Base-by-base conservation (phyloP, 176 grass and related monocot genomes). In the Coix lacrymajobi region DNA sequence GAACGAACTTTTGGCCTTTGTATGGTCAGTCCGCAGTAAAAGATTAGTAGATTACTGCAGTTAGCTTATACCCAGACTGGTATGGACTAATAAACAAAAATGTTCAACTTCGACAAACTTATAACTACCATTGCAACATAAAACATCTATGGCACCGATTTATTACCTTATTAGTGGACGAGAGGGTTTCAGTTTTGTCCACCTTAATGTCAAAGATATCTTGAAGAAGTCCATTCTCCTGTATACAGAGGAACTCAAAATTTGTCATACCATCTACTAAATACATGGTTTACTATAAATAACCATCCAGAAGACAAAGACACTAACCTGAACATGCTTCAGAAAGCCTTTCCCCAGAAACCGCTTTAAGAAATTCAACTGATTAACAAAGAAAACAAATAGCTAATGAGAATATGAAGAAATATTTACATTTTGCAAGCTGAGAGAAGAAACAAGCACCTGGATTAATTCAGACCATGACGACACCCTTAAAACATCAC, bases 291-390 rank as follows among this genome's bases (percentile, higher is more conserved):
- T 14, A n/a, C n/a, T n/a, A 30, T 70, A 77, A 84, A 76, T 54
- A 17, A 41, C 22, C 14, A 76, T 39, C 79, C 57, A 66, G 4
- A 37, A 71, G 1, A 76, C 54, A 7, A 37, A 71, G 1, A 76
- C 54, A 33, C 16, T 74, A 41, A 96, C 96, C 93, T 99, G 77
- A 41, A 85, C 96, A 81, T 99, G 96, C 87, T 96, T 99, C 77
- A 99, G 89, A 70, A 99, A 96, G 48, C 93, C 93, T 92, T 49
- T 94, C 43, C 93, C 93, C 56, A 99, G 85, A 69, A 92, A 90
- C 11, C 80, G 87, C 77, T 88, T 96, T 10, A 99, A 90, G 81
- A 96, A 99, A 79, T 99, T 99, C 41, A 99, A 84, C 96, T 99
- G 80, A 62, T 60, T 41, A 76, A 30, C 46, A 88, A 88, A 43